Conservation (phyloP, 176 grass and related monocot genomes). For the Tillandsia leiboldiana region DNA sequence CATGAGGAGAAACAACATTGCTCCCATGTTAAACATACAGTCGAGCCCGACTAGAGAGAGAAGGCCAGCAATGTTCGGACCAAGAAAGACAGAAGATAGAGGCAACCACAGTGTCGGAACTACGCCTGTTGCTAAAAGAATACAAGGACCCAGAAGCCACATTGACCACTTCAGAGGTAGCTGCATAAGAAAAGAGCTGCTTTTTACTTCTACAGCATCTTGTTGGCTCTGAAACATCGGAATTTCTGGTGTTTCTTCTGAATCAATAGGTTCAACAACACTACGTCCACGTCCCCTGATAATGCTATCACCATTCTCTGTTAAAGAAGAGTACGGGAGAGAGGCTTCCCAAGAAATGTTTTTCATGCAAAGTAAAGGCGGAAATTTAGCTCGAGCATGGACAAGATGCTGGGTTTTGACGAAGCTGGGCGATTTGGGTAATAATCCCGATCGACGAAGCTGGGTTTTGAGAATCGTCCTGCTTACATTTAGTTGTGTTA, state of each 20-base stretch:
- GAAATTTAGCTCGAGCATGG: slow-evolving; percentile 13
- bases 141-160: slow-evolving; percentile 74
- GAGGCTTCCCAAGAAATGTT: slow-evolving; percentile 56
- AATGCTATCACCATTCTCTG: slow-evolving; percentile 38
- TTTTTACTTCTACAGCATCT: slow-evolving; percentile 43
- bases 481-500: slow-evolving; percentile 28
- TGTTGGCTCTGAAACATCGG: slow-evolving; percentile 44
- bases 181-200: slow-evolving; percentile 19
- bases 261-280: slow-evolving; percentile 51
- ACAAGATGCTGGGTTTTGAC: too few relatives aligned
- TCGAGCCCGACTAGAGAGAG: slow-evolving; percentile 77
- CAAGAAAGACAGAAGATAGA: slow-evolving; percentile 55
- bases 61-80: slow-evolving; percentile 67
- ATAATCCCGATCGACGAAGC: slow-evolving; percentile 12
- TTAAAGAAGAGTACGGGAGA: slow-evolving; percentile 44
- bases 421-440: slow-evolving; percentile 17
- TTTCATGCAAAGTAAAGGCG: slow-evolving; percentile 33
- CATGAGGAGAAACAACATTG: slow-evolving; percentile 90
- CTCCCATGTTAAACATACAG: slow-evolving; percentile 88
- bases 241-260: slow-evolving; percentile 53
- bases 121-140: slow-evolving; percentile 72
- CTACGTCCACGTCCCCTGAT: slow-evolving; percentile 29
- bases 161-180: slow-evolving; percentile 51
- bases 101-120: slow-evolving; percentile 84
- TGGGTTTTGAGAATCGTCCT: slow-evolving; percentile 26